Percentiles rank a stretch among this genome's conserved stretches.
These are phyloP conservation scores for Coix lacrymajobi DNA, from an alignment of 176 grass and related monocot genomes.

Conservation along the genomic window DNA sequence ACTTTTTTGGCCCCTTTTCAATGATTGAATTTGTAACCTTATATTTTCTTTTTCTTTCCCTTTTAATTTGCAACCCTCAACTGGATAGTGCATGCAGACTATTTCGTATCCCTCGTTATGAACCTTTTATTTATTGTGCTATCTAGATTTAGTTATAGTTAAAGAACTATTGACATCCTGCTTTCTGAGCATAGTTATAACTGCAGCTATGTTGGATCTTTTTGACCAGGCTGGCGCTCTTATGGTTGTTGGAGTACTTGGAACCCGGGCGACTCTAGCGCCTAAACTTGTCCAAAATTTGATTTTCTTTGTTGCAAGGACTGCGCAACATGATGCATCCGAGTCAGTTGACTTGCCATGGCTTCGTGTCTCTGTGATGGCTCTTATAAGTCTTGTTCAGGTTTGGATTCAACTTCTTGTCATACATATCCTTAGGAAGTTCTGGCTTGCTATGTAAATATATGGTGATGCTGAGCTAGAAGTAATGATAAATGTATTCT, in stretches of 20 bases:
- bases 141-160: not conserved
- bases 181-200: conserved; percentile 4
- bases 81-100: not conserved
- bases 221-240: conserved; percentile 68
- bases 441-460: not conserved
- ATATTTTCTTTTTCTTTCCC: not conserved
- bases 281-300: conserved; percentile 78
- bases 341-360: conserved; percentile 75
- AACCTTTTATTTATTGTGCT: not conserved
- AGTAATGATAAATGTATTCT: conserved; percentile 4
- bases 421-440: not conserved
- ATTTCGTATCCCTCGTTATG: not conserved
- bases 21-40: not conserved
- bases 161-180: not conserved
- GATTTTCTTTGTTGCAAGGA: conserved; percentile 61
- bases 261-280: conserved; percentile 59
- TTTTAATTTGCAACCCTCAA: not conserved
- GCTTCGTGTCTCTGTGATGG: conserved; percentile 85
- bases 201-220: conserved; percentile 6
- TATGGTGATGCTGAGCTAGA: not conserved
- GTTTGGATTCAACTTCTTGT: conserved; percentile 33
- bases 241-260: conserved; percentile 83
- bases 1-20: not conserved
- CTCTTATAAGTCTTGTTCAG: conserved; percentile 88
- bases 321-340: conserved; percentile 56